These are phyloP conservation scores for Vaccinium myrtillus DNA, from an alignment of 148 eudicot genomes.

Conservation along the genomic window DNA sequence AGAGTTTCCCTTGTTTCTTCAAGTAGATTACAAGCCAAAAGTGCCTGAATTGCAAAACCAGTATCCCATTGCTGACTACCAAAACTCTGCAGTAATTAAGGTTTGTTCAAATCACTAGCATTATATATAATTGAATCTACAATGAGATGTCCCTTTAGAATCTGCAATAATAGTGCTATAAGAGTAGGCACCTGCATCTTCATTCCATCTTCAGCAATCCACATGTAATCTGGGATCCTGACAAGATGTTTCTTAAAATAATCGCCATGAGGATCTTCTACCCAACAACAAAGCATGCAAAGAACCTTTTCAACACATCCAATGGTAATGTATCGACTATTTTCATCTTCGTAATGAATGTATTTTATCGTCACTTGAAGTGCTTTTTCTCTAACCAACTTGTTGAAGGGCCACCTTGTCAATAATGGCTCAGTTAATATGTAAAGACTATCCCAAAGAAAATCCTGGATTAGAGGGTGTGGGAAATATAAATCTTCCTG, in stretches of 20 bases:
- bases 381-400: slow-evolving; percentile 20
- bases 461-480: slow-evolving; percentile 17
- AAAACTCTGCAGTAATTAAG: slow-evolving; percentile 28
- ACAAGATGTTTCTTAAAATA: slow-evolving; percentile 43
- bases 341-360: slow-evolving; percentile 26
- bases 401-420: slow-evolving; percentile 23
- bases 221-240: slow-evolving; percentile 38
- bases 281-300: slow-evolving; percentile 35
- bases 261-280: slow-evolving; percentile 37
- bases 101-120: neutral
- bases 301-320: slow-evolving; percentile 25
- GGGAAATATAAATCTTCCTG: slow-evolving; percentile 22
- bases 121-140: neutral
- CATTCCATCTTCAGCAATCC: slow-evolving; percentile 53
- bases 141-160: neutral
- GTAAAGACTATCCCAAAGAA: slow-evolving; percentile 24
- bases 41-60: slow-evolving; percentile 37
- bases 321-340: slow-evolving; percentile 25
- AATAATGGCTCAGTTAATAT: slow-evolving; percentile 18
- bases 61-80: slow-evolving; percentile 43
- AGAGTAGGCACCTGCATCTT: slow-evolving; percentile 35
- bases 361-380: slow-evolving; percentile 11
- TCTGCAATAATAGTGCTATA: neutral
- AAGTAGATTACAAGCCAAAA: slow-evolving; percentile 27
- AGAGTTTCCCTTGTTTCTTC: slow-evolving; percentile 27